Base-by-base conservation (phyloP, 768 basidiomycete species). In the Phallus indusiatus region DNA sequence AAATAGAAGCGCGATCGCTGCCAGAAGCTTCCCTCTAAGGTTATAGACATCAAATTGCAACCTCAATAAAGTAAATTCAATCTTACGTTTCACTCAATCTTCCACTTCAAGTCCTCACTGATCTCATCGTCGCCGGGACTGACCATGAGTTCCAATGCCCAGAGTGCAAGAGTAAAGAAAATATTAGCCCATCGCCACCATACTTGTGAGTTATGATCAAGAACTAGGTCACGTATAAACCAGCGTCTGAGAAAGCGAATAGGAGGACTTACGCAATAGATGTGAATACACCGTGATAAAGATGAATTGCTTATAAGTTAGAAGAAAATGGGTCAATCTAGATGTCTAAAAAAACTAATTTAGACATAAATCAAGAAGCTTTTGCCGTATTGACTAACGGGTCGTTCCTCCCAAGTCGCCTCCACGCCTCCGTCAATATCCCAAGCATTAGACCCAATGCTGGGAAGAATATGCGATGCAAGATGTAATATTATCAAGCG, bases 161-260 rank as follows among this genome's bases (percentile, higher is more conserved):
- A 93, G 47, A 91, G 79, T 22, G 84, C 75, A 28, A 93, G 77
- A 4, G 88, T 91, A 71, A 92, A 86, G 74, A 91, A 89, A 35
- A 93, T 85, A 67, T 90, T 89, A 76, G 86, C 85, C 90, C 90
- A 92, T 62, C 90, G 80, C 87, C 90, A 92, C 90, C 90, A 93
- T 53, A 91, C 82, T 67, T 92, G 90, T n/a, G 88, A 89, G 18
- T 90, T 87, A 66, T 89, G 86, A 65, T 93, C 90, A 55, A 93
- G 75, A 49, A 93, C 90, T 91, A 55, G 5, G 50, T 22, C n/a
- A 11, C 56, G 47, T 61, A 22, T 20, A 20, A 47, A 18, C 8
- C 6, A 35, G 20, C 33, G 50, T 48, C 1, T 36, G 34, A 18
- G 56, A n/a, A n/a, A 61, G 28, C 16, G 50, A 12, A 53, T 5